Evolutionary conservation across 2,329 filamentous ascomycete genomes (phyloP).

Genomic region (Myriangium duriaei): DNA sequence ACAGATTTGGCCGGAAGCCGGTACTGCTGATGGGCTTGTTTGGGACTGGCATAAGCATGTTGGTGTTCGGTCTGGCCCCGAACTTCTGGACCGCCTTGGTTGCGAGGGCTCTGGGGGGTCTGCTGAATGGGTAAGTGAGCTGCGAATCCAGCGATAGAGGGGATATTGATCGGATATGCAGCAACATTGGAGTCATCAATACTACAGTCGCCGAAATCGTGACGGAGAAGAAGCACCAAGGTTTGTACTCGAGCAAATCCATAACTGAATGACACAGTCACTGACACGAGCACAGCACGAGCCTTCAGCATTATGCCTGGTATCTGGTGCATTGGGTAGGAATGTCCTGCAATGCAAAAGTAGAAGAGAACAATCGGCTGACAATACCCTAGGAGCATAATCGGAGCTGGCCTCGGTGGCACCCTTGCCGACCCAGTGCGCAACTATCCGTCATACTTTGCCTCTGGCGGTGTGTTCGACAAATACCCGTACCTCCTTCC

Average conservation of each 20-base stretch:
- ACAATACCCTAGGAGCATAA: slow-evolving; percentile 63
- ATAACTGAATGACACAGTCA: neutral
- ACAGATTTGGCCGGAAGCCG: slow-evolving; percentile 83
- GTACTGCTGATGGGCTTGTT: slow-evolving; percentile 80
- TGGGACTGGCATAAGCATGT: slow-evolving; percentile 83
- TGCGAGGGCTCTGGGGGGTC: slow-evolving; percentile 75
- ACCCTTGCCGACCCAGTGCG: slow-evolving; percentile 75
- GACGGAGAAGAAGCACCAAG: slow-evolving; percentile 84
- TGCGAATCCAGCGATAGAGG: no score
- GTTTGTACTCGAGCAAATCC: slow-evolving; percentile 36
- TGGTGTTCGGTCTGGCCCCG: slow-evolving; percentile 81
- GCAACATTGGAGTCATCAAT: slow-evolving; percentile 88
- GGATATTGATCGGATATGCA: no score
- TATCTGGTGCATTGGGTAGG: slow-evolving; percentile 86
- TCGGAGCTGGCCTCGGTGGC: slow-evolving; percentile 85
- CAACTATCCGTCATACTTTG: slow-evolving; percentile 65
- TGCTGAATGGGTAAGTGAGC: slow-evolving; percentile 70
- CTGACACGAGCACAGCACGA: slow-evolving; percentile 44
- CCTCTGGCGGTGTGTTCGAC: slow-evolving; percentile 65
- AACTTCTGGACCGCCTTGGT: slow-evolving; percentile 72
- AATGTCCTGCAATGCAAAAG: no score
- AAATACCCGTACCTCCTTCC: slow-evolving; percentile 80
- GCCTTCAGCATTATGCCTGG: slow-evolving; percentile 97
- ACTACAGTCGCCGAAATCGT: slow-evolving; percentile 92
- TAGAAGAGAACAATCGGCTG: no score